A percentile compares a stretch with the other conserved stretches of the same genome.
phyloP scores from a whole-genome alignment of 176 grass and related monocot genomes.

The Aegilops longissima region DNA sequence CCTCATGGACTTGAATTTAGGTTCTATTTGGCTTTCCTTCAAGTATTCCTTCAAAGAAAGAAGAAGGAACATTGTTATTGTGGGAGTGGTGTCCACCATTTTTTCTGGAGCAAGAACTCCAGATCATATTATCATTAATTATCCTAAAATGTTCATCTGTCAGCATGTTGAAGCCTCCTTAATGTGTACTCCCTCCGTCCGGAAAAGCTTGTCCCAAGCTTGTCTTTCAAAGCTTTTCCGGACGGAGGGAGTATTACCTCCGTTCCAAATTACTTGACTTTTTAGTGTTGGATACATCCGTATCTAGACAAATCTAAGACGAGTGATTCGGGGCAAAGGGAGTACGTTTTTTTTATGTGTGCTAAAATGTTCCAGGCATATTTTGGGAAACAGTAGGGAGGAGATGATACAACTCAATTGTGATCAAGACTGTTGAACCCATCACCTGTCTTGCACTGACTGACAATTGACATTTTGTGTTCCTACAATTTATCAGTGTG shows the following conservation, averaged over 20 bases:
- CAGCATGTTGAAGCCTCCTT: not conserved
- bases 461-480: not conserved
- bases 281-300: too few species aligned
- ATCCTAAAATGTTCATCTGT: not conserved
- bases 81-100: constrained; percentile 10
- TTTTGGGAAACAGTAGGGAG: not conserved
- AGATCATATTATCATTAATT: not conserved
- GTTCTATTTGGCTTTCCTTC: not conserved
- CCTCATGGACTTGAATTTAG: not conserved
- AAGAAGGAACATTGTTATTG: not conserved
- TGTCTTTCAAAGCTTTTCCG: too few species aligned
- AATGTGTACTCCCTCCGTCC: not conserved
- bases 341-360: constrained; percentile 2
- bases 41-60: not conserved
- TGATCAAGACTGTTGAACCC: not conserved
- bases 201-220: too few species aligned
- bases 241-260: too few species aligned
- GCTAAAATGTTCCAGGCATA: constrained; percentile 15
- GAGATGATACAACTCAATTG: not conserved
- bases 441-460: not conserved
- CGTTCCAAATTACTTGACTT: too few species aligned
- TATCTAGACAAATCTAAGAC: too few species aligned
- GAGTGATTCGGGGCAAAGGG: too few species aligned
- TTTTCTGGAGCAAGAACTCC: constrained; percentile 16
- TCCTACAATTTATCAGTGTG: not conserved